phyloP scores from a whole-genome alignment of 2,329 filamentous ascomycete genomes.

The Aspergillus ochraceoroseus region DNA sequence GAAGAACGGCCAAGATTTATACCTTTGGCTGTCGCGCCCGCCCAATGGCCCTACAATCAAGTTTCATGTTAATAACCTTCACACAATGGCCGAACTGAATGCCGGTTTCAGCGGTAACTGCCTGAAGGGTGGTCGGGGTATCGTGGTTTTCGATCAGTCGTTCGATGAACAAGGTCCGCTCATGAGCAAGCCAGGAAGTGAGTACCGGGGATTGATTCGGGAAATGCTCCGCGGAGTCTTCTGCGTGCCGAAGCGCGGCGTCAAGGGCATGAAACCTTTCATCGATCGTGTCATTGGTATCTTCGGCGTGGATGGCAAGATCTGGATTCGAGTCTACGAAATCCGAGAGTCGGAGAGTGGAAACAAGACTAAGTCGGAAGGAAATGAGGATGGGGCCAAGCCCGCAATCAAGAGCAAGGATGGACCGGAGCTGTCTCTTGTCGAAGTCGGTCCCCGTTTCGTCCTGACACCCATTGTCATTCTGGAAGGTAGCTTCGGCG shows the following conservation, averaged over 20 bases:
- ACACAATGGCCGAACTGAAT: slow-evolving; percentile 94
- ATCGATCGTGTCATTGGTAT: slow-evolving; percentile 93
- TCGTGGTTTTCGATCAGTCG: slow-evolving; percentile 83
- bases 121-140: slow-evolving; percentile 82
- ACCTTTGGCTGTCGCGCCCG: slow-evolving; percentile 86
- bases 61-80: slow-evolving; percentile 55
- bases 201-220: slow-evolving; percentile 56
- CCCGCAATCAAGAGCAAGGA: slow-evolving; percentile 44
- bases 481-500: slow-evolving; percentile 89
- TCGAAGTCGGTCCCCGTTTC: slow-evolving; percentile 91
- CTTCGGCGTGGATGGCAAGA: slow-evolving; percentile 83
- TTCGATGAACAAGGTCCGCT: slow-evolving; percentile 75
- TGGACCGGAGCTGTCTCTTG: slow-evolving; percentile 68
- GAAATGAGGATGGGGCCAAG: slow-evolving; percentile 40
- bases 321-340: slow-evolving; percentile 95
- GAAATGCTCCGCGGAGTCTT: slow-evolving; percentile 88
- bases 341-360: slow-evolving; percentile 73
- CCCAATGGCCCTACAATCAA: slow-evolving; percentile 75
- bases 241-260: slow-evolving; percentile 75
- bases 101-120: slow-evolving; percentile 83
- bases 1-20: slow-evolving; percentile 83
- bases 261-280: slow-evolving; percentile 89
- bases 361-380: slow-evolving; percentile 44
- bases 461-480: slow-evolving; percentile 93
- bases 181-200: slow-evolving; percentile 55